Evolutionary conservation across 768 basidiomycete genomes (phyloP), one percentile per base, ranked within the genome.

Genomic region (Termitomyces sp.): DNA sequence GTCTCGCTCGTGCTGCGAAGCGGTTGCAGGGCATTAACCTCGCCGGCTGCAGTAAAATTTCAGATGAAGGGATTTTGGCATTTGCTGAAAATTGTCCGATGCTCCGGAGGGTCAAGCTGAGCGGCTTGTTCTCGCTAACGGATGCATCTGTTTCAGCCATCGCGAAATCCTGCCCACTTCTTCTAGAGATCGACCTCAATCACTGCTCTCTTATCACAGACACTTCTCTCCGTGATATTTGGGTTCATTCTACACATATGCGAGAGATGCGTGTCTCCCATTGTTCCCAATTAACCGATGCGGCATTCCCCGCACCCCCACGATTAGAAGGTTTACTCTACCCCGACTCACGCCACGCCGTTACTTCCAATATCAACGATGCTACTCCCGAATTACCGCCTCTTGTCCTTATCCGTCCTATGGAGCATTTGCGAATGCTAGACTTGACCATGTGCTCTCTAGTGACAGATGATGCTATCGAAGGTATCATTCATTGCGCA

Each of bases 181-280:
- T 99, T 23, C 82, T 99, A 53, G 97, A 99, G 70, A 85, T 98
- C 61, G 97, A 99, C 71, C 85, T 99, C 64, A 88, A 91, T 64
- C 80, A 85, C 58, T 94, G 94, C 73, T 79, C 81, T 56, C 76
- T 76, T 52, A 80, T 98, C 64, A 88, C 92, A 16, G 87, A 97
- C 65, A 66, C 76, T 13, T 79, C 90, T 29, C 76, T 94, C 53
- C 86, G 92, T 51, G 86, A 92, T 59, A 80, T 98, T 31, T 95
- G 95, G 91, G 74, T 80, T 11, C 72, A 89, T 63, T 88, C 87
- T 1, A 73, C 75, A 25, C 83, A 93, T 64, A 89, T 99, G 78
- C 88, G 96, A 50, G 97, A 99, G 70, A 82, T 99, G 74, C 83
- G 88, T 41, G 78, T 98, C 41, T 88, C 89, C 7, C 83, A 88